These are phyloP conservation scores for Verticillium zaregamsianum DNA, from an alignment of 2,329 filamentous ascomycete species.

Conservation along the genomic window DNA sequence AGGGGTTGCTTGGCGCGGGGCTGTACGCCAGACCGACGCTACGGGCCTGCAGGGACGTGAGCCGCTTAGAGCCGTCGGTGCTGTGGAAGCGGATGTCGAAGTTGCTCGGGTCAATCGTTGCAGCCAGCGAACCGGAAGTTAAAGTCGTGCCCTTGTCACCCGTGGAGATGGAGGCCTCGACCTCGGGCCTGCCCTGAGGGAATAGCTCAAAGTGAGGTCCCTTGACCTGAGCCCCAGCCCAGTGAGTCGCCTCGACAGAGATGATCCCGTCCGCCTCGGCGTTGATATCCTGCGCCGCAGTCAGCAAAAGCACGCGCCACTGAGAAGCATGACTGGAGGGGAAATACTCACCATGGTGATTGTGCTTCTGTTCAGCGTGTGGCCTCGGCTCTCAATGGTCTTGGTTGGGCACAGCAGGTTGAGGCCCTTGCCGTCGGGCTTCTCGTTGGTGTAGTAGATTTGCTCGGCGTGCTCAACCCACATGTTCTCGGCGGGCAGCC, in stretches of 20 bases:
- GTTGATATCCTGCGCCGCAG: slow-evolving; percentile 20
- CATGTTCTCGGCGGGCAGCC: slow-evolving; percentile 58
- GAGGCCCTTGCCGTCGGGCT: slow-evolving; percentile 40
- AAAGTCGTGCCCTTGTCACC: slow-evolving; percentile 30
- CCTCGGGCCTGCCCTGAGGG: slow-evolving; percentile 25
- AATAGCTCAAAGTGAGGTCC: slow-evolving; percentile 36
- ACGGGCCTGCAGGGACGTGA: slow-evolving; percentile 33
- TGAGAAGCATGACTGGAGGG: not conserved
- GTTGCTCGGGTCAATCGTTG: slow-evolving; percentile 28
- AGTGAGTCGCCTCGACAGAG: slow-evolving; percentile 34
- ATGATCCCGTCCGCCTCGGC: slow-evolving; percentile 35
- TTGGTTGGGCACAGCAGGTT: slow-evolving; percentile 52
- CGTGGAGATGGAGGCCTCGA: slow-evolving; percentile 22
- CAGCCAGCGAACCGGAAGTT: slow-evolving; percentile 28
- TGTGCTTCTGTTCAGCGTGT: slow-evolving; percentile 52
- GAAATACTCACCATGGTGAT: slow-evolving; percentile 30
- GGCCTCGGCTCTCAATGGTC: slow-evolving; percentile 47
- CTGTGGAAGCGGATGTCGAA: slow-evolving; percentile 35
- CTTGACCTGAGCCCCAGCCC: slow-evolving; percentile 28
- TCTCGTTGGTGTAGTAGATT: slow-evolving; percentile 45
- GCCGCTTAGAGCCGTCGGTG: slow-evolving; percentile 27
- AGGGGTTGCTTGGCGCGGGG: slow-evolving; percentile 26
- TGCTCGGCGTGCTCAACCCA: slow-evolving; percentile 64
- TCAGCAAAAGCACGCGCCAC: not conserved
- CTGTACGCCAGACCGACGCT: slow-evolving; percentile 34